Evolutionary conservation across 768 basidiomycete species (phyloP).

Genomic region (Fomitopsis serialis): DNA sequence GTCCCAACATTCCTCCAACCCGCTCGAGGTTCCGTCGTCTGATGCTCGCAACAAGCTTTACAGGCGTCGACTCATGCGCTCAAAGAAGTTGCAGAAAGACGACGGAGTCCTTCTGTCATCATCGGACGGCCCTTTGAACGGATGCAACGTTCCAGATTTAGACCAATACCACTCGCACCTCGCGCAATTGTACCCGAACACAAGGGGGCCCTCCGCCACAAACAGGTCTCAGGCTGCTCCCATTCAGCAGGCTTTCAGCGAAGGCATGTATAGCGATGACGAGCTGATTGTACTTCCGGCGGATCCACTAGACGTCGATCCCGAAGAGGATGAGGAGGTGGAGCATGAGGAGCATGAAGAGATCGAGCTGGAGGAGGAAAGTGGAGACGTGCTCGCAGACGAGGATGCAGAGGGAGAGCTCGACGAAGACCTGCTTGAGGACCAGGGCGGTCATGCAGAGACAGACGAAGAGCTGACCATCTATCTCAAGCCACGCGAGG

Average conservation of each 20-base stretch:
- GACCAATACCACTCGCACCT: conserved; percentile 48
- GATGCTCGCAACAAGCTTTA: conserved; percentile 47
- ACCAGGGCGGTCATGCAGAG: conserved; percentile 32
- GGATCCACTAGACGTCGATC: background rate
- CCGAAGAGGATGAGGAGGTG: conserved; percentile 10
- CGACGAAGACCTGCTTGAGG: conserved; percentile 26
- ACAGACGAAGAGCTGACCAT: conserved; percentile 62
- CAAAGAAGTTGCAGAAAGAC: conserved; percentile 27
- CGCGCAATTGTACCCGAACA: conserved; percentile 34
- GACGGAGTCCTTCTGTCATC: conserved; percentile 26
- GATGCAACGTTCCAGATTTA: conserved; percentile 34
- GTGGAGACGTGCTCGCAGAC: conserved; percentile 22
- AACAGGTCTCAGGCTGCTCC: background rate
- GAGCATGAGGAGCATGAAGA: conserved; percentile 36
- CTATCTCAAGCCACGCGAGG: conserved; percentile 51
- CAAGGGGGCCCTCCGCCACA: background rate
- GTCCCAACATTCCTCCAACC: conserved; percentile 72
- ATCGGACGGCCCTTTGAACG: conserved; percentile 49
- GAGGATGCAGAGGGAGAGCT: conserved; percentile 22
- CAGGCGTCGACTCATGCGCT: conserved; percentile 28
- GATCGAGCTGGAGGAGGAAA: conserved; percentile 39
- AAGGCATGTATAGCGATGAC: background rate
- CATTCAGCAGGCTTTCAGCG: background rate
- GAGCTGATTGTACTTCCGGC: background rate
- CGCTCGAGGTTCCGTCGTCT: conserved; percentile 62